Percentiles rank a stretch among this genome's conserved stretches.
Evolutionary conservation across 1,284 basidiomycete species (phyloP).

Genomic region (Trichosporon inkin): DNA sequence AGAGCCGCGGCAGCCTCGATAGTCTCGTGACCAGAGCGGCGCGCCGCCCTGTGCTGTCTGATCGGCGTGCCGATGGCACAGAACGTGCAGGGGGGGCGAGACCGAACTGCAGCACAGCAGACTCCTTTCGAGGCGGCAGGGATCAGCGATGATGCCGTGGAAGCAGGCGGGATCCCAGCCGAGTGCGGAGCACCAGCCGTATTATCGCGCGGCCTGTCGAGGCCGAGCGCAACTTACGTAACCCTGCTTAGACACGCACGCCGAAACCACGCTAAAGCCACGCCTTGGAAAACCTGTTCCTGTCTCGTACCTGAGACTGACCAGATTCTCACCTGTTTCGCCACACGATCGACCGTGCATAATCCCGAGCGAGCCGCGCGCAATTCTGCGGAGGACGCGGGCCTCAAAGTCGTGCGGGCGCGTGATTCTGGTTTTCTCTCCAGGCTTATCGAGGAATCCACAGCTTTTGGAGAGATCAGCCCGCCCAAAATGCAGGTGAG

Average conservation of each 20-base stretch:
- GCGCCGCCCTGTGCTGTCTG: too few relatives aligned
- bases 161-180: too few relatives aligned
- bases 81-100: too few relatives aligned
- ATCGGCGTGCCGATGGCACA: too few relatives aligned
- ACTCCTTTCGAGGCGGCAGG: too few relatives aligned
- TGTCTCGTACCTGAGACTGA: slow-evolving; percentile 1
- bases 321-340: background rate
- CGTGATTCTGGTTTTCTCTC: background rate
- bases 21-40: too few relatives aligned
- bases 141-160: too few relatives aligned
- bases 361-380: background rate
- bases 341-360: background rate
- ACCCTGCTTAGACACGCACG: background rate
- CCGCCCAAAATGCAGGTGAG: slow-evolving; percentile 6
- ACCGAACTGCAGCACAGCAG: too few relatives aligned
- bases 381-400: background rate
- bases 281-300: background rate
- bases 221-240: background rate
- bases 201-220: too few relatives aligned
- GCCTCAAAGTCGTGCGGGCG: background rate
- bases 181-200: too few relatives aligned
- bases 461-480: slow-evolving; percentile 9
- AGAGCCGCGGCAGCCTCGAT: too few relatives aligned
- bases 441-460: slow-evolving; percentile 9
- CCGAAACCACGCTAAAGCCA: slow-evolving; percentile 2